Evolutionary conservation across 2,329 filamentous ascomycete species (phyloP).

Genomic region (Cephalotrichum gorgonifer): DNA sequence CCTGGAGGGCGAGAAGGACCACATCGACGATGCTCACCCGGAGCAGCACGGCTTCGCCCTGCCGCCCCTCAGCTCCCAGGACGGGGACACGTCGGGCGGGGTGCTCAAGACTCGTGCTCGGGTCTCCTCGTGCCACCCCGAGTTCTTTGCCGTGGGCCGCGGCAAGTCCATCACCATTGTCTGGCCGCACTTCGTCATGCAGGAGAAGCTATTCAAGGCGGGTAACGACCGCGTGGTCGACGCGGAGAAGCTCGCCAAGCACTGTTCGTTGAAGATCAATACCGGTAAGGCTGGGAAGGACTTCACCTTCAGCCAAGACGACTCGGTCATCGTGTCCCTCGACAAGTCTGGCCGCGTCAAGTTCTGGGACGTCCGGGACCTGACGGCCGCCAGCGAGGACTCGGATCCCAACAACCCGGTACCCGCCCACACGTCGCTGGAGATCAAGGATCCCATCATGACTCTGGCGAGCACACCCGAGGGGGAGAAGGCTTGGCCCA

Average conservation of each 20-base stretch:
- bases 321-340: conserved; percentile 84
- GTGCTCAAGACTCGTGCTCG: conserved; percentile 93
- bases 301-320: conserved; percentile 95
- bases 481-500: conserved; percentile 91
- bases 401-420: conserved; percentile 39
- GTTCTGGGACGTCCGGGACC: conserved; percentile 91
- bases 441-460: conserved; percentile 77
- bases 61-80: conserved; percentile 73
- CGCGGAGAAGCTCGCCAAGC: conserved; percentile 75
- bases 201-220: conserved; percentile 52
- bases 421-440: conserved; percentile 50
- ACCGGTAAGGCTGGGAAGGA: conserved; percentile 98
- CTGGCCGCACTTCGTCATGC: conserved; percentile 53
- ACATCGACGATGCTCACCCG: conserved; percentile 66
- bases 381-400: conserved; percentile 46
- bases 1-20: conserved; percentile 65
- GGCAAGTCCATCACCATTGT: conserved; percentile 95
- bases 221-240: conserved; percentile 64
- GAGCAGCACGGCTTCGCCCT: conserved; percentile 83
- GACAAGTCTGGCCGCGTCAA: conserved; percentile 95
- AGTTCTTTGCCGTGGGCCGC: conserved; percentile 90
- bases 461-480: conserved; percentile 80
- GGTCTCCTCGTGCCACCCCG: conserved; percentile 76
- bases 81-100: conserved; percentile 84
- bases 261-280: conserved; percentile 85